Percentiles rank a stretch among this genome's conserved stretches.
phyloP scores from a whole-genome alignment of 2,329 filamentous ascomycete genomes.

The Cladophialophora psammophila region DNA sequence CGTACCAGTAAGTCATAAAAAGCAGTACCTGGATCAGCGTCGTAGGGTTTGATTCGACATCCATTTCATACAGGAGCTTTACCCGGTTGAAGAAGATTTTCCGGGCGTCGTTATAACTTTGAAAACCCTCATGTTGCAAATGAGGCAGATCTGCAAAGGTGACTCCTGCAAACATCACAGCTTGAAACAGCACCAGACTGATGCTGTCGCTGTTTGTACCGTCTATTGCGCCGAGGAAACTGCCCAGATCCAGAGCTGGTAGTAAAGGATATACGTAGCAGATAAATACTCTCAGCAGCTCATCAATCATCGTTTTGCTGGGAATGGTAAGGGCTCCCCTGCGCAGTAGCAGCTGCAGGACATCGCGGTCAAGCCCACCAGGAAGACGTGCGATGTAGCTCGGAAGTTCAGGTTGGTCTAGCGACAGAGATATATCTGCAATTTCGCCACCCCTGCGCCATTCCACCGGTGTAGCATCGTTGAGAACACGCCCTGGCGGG shows the following conservation, averaged over 20 bases:
- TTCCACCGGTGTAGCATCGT: slow-evolving; percentile 1
- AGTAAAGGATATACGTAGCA: slow-evolving; percentile 26
- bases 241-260: slow-evolving; percentile 22
- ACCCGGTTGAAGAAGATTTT: slow-evolving; percentile 86
- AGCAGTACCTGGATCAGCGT: slow-evolving; percentile 85
- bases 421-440: slow-evolving; percentile 11
- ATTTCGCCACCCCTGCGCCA: neutral
- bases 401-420: slow-evolving; percentile 14
- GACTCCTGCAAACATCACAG: slow-evolving; percentile 90
- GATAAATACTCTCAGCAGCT: slow-evolving; percentile 21
- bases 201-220: slow-evolving; percentile 48
- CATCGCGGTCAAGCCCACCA: slow-evolving; percentile 12
- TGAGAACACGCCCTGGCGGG: neutral
- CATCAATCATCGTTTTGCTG: slow-evolving; percentile 14
- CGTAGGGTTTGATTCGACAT: slow-evolving; percentile 89
- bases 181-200: slow-evolving; percentile 88
- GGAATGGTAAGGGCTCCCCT: slow-evolving; percentile 20
- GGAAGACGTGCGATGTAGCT: slow-evolving; percentile 21
- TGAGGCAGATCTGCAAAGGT: slow-evolving; percentile 83
- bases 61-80: slow-evolving; percentile 86
- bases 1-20: slow-evolving; percentile 67
- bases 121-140: slow-evolving; percentile 72
- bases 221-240: slow-evolving; percentile 18
- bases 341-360: slow-evolving; percentile 9
- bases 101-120: slow-evolving; percentile 77